Evolutionary conservation across 495 filamentous ascomycete species (phyloP).

Genomic region (Eremomyces bilateralis): DNA sequence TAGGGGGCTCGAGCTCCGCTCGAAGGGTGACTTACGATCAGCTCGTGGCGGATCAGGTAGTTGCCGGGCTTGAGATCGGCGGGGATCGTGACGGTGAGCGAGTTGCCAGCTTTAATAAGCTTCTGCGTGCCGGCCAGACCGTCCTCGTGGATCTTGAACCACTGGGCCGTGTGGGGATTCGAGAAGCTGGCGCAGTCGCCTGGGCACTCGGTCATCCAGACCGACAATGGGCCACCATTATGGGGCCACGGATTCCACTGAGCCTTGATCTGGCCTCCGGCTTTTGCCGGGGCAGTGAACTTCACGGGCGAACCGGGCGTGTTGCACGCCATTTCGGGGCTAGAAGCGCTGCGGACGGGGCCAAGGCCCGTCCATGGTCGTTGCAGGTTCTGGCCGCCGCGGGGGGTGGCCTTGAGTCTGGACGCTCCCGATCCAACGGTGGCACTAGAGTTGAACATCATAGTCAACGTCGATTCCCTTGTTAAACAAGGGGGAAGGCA

Average conservation of each 20-base stretch:
- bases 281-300: too few relatives aligned
- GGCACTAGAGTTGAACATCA: too few relatives aligned
- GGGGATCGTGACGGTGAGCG: conserved; percentile 9
- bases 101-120: conserved; percentile 8
- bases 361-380: too few relatives aligned
- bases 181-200: conserved; percentile 6
- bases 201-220: conserved; percentile 14
- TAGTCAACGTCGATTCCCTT: too few relatives aligned
- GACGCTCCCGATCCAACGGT: too few relatives aligned
- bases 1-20: too few relatives aligned
- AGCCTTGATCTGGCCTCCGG: conserved; percentile 6
- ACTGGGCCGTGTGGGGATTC: conserved; percentile 8
- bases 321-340: background rate
- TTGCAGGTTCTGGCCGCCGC: too few relatives aligned
- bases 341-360: background rate
- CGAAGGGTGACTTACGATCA: conserved; percentile 10
- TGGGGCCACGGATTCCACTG: conserved; percentile 12
- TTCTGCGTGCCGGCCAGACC: conserved; percentile 9
- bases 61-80: conserved; percentile 8
- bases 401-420: too few relatives aligned
- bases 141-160: conserved; percentile 13
- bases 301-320: too few relatives aligned
- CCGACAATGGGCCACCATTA: conserved; percentile 8
- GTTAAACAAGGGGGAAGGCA: too few relatives aligned
- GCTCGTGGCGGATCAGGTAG: conserved; percentile 13